Base-by-base conservation (phyloP, 2,329 filamentous ascomycete genomes). In the Arthrobotrys conoides region DNA sequence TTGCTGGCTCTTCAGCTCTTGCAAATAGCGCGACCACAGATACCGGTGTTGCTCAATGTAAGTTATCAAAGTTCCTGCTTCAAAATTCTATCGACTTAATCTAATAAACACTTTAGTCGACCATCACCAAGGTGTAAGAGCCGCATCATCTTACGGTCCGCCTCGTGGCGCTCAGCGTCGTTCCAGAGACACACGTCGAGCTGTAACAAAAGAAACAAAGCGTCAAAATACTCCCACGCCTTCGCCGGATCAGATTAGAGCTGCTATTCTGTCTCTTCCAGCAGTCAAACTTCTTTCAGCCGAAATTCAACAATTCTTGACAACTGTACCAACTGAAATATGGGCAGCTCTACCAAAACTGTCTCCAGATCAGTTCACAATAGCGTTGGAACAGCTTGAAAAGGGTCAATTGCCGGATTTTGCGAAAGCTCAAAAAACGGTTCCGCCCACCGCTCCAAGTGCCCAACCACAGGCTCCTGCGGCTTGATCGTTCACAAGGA, bases 71-170 rank as follows among this genome's bases (percentile, higher is more conserved):
- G 5, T 5, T 33, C 24, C 8, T 2, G 12, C 18, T 10, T 30
- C 22, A 14, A 38, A 9, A 33, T 30, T n/a, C 14, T n/a, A 59
- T 38, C 30, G 18, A 59, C 22, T 30, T 59, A 59, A 59, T 59
- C 30, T 20, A 30, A 59, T 22, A 20, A 18, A 55, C 14, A 24
- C 18, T 4, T 33, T 59, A 59, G 53, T 59, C 53, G 14, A 59
- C 53, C 53, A 59, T 22, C 53, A 6, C 53, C 53, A 38, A 38
- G 53, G 53, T 20, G 53, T 59, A 12, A 38, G 53, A 59, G 53
- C 53, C n/a, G 53, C 53, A 36, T 59, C 53, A 5, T 59, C 20
- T 30, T 59, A 59, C 18, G 53, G n/a, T 1, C 27, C 51, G 6
- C 27, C 53, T 59, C 53, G 53, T 30, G 30, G 53, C 6, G 5